These are phyloP conservation scores for Penicillium coprophilum DNA, from an alignment of 495 filamentous ascomycete genomes.

Conservation along the genomic window DNA sequence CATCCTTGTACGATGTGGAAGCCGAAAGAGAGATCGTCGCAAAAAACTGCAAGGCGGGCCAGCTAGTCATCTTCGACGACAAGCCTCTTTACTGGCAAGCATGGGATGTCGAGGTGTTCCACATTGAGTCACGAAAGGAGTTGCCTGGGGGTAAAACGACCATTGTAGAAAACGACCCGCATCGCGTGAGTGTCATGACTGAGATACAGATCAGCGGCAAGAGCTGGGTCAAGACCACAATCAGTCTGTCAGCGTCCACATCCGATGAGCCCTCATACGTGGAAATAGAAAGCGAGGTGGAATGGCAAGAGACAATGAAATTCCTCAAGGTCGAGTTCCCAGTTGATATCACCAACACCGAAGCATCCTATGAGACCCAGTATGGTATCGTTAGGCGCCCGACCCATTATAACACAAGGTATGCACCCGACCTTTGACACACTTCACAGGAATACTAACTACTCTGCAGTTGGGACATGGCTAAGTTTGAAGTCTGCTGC, in stretches of 20 bases:
- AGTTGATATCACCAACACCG: slow-evolving; percentile 85
- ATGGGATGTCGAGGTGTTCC: slow-evolving; percentile 98
- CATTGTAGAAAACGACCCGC: slow-evolving; percentile 68
- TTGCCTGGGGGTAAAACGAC: slow-evolving; percentile 62
- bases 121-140: slow-evolving; percentile 81
- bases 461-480: slow-evolving; percentile 83
- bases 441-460: slow-evolving; percentile 21
- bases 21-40: slow-evolving; percentile 75
- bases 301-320: slow-evolving; percentile 94
- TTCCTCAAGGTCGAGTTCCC: slow-evolving; percentile 99
- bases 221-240: slow-evolving; percentile 82
- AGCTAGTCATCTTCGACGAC: slow-evolving; percentile 94
- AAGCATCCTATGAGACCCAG: slow-evolving; percentile 94
- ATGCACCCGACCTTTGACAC: slow-evolving; percentile 14
- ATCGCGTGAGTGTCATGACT: slow-evolving; percentile 76
- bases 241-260: slow-evolving; percentile 70
- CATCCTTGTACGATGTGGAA: slow-evolving; percentile 72
- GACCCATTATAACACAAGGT: slow-evolving; percentile 90
- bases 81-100: slow-evolving; percentile 99
- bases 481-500: slow-evolving; percentile 97
- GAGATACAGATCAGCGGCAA: slow-evolving; percentile 82
- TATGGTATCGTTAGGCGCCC: slow-evolving; percentile 85
- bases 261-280: slow-evolving; percentile 66
- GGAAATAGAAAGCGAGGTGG: slow-evolving; percentile 77
- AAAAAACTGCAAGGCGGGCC: slow-evolving; percentile 77